Conservation (phyloP, 306 rosid species). For the Sicyos baderoa region DNA sequence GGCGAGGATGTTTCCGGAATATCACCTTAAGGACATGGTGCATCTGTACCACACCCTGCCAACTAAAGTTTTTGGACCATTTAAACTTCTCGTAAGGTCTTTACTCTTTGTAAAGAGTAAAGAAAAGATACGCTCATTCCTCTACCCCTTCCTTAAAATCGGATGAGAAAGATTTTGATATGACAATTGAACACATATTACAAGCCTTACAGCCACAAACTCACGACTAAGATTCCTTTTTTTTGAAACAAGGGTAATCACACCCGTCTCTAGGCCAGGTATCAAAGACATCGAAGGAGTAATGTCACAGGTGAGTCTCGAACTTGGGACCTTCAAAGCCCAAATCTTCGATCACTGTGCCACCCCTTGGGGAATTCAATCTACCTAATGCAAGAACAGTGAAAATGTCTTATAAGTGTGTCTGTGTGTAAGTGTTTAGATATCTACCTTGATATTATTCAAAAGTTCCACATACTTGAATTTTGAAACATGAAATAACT, state of each 20-base stretch:
- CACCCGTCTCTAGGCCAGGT: no score
- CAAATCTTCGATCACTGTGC: no score
- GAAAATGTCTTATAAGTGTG: background rate
- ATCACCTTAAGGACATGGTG: no score
- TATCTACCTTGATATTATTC: slow-evolving; percentile 5
- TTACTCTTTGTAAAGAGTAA: background rate
- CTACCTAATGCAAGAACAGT: background rate
- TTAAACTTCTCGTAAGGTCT: background rate
- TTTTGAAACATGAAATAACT: slow-evolving; percentile 42
- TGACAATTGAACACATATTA: background rate
- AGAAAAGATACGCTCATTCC: background rate
- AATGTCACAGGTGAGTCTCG: no score
- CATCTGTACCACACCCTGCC: background rate
- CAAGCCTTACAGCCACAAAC: background rate
- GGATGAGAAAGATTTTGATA: background rate
- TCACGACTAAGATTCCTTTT: no score
- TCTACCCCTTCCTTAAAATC: background rate
- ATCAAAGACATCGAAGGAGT: no score
- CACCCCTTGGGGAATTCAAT: no score
- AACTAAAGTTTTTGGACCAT: background rate
- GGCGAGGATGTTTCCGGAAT: no score
- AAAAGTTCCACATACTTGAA: slow-evolving; percentile 56
- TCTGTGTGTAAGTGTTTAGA: slow-evolving; percentile 6
- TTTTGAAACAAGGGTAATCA: no score
- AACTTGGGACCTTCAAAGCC: no score